phyloP scores from a whole-genome alignment of 768 basidiomycete species.

The Mycena rosella region DNA sequence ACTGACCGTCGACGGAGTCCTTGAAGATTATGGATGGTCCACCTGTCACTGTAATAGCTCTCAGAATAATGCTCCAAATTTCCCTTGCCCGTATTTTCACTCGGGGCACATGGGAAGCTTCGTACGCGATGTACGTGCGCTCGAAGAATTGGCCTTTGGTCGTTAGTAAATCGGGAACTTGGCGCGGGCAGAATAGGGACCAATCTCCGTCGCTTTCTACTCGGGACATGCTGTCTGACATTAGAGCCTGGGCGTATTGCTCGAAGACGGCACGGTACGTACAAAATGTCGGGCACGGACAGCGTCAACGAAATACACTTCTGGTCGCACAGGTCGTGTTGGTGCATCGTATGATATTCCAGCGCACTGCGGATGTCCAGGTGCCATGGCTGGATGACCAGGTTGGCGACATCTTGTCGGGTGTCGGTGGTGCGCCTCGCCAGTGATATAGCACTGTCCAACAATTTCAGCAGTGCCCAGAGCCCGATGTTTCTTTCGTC shows the following conservation, averaged over 20 bases:
- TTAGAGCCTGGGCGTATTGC: background rate
- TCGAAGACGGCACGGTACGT: background rate
- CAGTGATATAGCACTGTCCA: background rate
- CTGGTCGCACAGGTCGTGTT: background rate
- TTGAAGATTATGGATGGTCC: conserved; percentile 1
- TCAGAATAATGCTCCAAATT: background rate
- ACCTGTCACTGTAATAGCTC: background rate
- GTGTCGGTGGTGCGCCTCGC: background rate
- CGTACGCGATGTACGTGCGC: background rate
- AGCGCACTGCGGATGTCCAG: background rate
- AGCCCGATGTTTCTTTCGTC: background rate
- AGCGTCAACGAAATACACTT: background rate
- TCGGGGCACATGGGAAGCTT: background rate
- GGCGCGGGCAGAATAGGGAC: background rate
- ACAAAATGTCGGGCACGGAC: background rate
- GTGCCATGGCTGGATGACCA: background rate
- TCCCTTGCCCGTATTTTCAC: background rate
- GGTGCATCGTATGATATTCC: background rate
- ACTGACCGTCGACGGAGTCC: background rate
- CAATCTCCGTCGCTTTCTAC: background rate
- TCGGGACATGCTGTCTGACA: background rate
- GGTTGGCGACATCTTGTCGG: background rate
- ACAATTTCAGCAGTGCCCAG: background rate
- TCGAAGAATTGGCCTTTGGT: background rate
- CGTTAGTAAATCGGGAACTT: background rate